Evolutionary conservation across 345 rosid species (phyloP), one percentile per base, ranked within the genome.

Genomic region (Salix koriyanagi): DNA sequence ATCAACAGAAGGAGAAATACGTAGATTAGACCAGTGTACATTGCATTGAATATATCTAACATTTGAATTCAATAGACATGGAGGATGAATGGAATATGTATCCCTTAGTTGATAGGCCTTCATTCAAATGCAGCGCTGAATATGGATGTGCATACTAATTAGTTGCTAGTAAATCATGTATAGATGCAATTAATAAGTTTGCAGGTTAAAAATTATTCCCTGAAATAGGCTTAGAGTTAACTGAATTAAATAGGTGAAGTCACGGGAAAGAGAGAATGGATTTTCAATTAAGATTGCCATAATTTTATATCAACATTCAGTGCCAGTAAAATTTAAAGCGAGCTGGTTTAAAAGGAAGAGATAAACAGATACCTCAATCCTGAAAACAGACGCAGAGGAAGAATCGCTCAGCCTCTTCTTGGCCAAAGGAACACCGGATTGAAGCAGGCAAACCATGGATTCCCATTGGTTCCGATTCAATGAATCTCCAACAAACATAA

Each of bases 401-500:
- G 85, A 84, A 56, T 86, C 79, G 25, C 77, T 83, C 75, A 87
- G 4, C 65, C 80, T 88, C 76, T 80, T 92, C 67, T 84, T 82
- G 28, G 80, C 79, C 1, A 77, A 77, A 58, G 83, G 76, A 66
- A 87, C 75, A 36, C 52, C 77, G 28, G 92, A 88, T 79, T 92
- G 90, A 66, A 90, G 79, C 84, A 89, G 79, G 26, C 94, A 92
- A 84, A 89, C 85, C 86, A 91, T 73, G 56, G 94, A 90, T 72
- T 85, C 85, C 97, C 91, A 89, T 37, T 90, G 94, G 76, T 87
- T 89, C 19, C 79, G 58, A 73, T 92, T 87, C 73, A 90, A 72
- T 11, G 94, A 92, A 44, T 92, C 97, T 75, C 97, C 94, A 76
- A 87, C 79, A 70, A 86, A 88, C 86, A 92, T 88, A 13, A 92